Conservation (phyloP, 2,329 filamentous ascomycete genomes). For the Falciphora oryzae region DNA sequence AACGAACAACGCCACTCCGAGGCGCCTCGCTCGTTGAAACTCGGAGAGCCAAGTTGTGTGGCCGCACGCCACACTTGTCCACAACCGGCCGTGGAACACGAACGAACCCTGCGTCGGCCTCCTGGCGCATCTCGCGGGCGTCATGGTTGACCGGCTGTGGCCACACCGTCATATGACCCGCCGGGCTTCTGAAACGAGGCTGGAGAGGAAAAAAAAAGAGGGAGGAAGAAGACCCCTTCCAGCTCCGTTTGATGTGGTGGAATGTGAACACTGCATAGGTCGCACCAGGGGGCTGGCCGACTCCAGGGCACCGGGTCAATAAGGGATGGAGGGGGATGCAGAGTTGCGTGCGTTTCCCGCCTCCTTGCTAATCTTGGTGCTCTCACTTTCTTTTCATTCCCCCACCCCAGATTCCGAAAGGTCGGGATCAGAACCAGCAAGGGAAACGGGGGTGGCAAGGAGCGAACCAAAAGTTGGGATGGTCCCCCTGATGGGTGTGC, state of each 20-base stretch:
- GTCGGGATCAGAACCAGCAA: no score
- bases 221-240: not conserved
- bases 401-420: no score
- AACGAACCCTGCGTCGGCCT: not conserved
- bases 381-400: no score
- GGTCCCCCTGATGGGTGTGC: not conserved
- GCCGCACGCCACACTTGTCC: no score
- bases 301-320: not conserved
- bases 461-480: not conserved
- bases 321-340: not conserved
- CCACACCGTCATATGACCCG: not conserved
- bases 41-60: not conserved
- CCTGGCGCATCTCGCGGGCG: not conserved
- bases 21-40: not conserved
- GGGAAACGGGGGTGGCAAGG: no score
- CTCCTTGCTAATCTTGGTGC: not conserved
- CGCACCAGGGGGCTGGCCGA: not conserved
- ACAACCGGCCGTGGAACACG: not conserved
- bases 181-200: not conserved
- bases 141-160: not conserved
- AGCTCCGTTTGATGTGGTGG: not conserved
- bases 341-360: not conserved
- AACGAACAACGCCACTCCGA: not conserved
- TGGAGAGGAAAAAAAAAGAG: not conserved
- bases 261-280: not conserved